Percentiles rank a stretch among this genome's conserved stretches.
Evolutionary conservation across 1,139 yeast genomes (phyloP).

Genomic region (Geotrichum reessii): DNA sequence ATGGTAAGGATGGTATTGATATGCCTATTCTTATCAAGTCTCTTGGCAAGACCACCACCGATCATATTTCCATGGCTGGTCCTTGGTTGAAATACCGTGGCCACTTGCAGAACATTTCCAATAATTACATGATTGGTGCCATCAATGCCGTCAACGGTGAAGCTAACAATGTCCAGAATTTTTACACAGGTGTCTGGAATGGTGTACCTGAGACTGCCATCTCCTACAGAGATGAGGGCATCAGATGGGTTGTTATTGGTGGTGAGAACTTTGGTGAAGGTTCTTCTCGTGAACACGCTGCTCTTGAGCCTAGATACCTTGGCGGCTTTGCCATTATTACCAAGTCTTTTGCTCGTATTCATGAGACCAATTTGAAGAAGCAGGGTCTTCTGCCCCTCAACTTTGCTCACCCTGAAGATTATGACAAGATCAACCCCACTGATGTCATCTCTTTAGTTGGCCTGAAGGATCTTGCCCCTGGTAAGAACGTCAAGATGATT

Average conservation of each 20-base stretch:
- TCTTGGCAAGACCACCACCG: constrained; percentile 97
- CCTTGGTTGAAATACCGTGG: constrained; percentile 98
- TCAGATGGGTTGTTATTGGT: constrained; percentile 98
- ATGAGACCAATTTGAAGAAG: constrained; percentile 90
- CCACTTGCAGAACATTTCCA: constrained; percentile 88
- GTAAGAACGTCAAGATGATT: constrained; percentile 79
- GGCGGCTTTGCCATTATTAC: constrained; percentile 97
- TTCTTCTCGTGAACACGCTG: constrained; percentile 99
- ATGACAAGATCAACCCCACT: constrained; percentile 88
- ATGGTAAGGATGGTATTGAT: constrained; percentile 72
- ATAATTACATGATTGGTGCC: constrained; percentile 95
- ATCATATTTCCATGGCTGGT: constrained; percentile 98
- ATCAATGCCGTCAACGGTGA: constrained; percentile 95
- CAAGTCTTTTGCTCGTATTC: constrained; percentile 97
- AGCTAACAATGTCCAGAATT: constrained; percentile 83
- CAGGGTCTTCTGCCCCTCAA: constrained; percentile 97
- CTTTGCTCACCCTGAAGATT: constrained; percentile 81
- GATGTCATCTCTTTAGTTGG: constrained; percentile 82
- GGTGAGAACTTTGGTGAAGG: constrained; percentile 99
- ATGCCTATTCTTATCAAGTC: constrained; percentile 79
- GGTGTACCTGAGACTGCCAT: constrained; percentile 97
- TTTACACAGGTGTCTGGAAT: constrained; percentile 71
- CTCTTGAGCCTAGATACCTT: constrained; percentile 97
- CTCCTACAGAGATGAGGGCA: constrained; percentile 78
- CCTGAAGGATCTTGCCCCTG: constrained; percentile 83